Evolutionary conservation across 2,329 filamentous ascomycete genomes (phyloP).

Genomic region (Coniochaeta sp.): DNA sequence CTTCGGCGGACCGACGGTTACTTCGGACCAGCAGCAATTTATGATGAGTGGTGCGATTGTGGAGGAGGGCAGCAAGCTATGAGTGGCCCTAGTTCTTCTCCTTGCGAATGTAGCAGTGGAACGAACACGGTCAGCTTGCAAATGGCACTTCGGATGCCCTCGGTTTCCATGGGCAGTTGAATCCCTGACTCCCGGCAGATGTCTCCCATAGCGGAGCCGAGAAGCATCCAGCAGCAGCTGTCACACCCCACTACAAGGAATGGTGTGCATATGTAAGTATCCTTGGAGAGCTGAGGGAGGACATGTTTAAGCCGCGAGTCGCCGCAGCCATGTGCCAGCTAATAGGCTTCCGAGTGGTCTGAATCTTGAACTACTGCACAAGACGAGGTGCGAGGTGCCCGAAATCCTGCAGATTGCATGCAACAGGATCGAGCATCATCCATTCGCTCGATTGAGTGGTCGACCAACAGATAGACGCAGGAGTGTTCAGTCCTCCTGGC

Average conservation of each 20-base stretch:
- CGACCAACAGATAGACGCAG: not conserved
- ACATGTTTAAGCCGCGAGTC: not conserved
- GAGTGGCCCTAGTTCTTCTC: constrained; percentile 7
- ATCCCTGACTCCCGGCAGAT: no score
- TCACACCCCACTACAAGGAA: no score
- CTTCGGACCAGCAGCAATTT: constrained; percentile 16
- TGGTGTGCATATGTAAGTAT: no score
- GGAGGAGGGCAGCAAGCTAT: constrained; percentile 28
- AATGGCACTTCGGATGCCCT: not conserved
- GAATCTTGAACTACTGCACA: not conserved
- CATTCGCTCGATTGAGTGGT: not conserved
- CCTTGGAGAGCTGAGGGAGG: not conserved
- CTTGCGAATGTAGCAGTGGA: not conserved
- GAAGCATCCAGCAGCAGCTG: not conserved
- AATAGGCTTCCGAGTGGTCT: not conserved
- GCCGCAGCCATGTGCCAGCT: not conserved
- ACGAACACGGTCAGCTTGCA: not conserved
- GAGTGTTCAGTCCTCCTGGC: not conserved
- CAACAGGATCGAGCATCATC: not conserved
- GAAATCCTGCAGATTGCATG: not conserved
- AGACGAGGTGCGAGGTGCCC: not conserved
- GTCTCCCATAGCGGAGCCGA: no score
- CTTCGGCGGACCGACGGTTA: constrained; percentile 16
- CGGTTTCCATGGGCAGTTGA: not conserved
- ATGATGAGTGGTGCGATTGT: constrained; percentile 50